phyloP scores from a whole-genome alignment of 345 rosid genomes.

The Nephelium lappaceum region DNA sequence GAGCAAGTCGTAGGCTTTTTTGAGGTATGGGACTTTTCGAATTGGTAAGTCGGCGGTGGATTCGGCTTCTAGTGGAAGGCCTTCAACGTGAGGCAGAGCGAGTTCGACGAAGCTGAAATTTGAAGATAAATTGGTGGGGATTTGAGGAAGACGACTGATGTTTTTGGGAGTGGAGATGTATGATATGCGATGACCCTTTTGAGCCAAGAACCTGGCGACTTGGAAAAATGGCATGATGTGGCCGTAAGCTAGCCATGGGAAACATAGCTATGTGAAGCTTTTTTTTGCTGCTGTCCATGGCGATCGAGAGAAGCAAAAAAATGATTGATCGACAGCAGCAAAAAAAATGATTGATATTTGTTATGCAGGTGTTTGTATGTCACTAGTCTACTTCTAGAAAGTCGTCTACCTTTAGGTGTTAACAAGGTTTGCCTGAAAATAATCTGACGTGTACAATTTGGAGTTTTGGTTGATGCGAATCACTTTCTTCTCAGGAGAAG shows the following conservation, averaged over 20 bases:
- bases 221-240: slow-evolving; percentile 15
- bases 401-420: too few relatives aligned
- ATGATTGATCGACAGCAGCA: too few relatives aligned
- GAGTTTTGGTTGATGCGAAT: too few relatives aligned
- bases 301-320: not conserved
- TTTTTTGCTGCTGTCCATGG: not conserved
- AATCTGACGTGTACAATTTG: too few relatives aligned
- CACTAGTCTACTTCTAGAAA: too few relatives aligned
- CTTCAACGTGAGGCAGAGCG: slow-evolving; percentile 1
- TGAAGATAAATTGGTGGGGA: not conserved
- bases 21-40: slow-evolving; percentile 9
- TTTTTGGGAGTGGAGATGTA: slow-evolving; percentile 20
- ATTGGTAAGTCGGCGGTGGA: slow-evolving; percentile 11
- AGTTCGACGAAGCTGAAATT: not conserved
- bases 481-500: too few relatives aligned
- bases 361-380: too few relatives aligned
- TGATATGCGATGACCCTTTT: slow-evolving; percentile 18
- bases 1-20: slow-evolving; percentile 8
- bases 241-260: slow-evolving; percentile 24
- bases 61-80: slow-evolving; percentile 9
- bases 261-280: slow-evolving; percentile 13
- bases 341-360: too few relatives aligned
- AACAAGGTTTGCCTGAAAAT: too few relatives aligned
- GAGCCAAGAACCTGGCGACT: slow-evolving; percentile 13
- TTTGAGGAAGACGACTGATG: not conserved